phyloP scores from a whole-genome alignment of 225 moss, liverwort and hornwort species.

The Thuidium tamariscinum region DNA sequence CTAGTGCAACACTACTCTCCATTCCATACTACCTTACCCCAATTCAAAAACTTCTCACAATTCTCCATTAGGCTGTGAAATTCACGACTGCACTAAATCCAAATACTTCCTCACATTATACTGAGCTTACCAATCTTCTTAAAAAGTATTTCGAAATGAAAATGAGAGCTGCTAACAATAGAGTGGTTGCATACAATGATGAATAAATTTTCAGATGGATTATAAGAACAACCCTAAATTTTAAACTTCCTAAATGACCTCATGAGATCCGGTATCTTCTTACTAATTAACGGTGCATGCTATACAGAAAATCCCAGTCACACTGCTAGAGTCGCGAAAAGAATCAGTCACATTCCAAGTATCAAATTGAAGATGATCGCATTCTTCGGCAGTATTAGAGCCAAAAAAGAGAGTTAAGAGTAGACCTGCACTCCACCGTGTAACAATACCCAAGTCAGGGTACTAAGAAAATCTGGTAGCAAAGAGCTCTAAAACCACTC shows the following conservation, averaged over 20 bases:
- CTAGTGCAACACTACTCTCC: not conserved
- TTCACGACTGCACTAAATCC: not conserved
- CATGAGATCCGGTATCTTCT: not conserved
- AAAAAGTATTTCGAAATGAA: not conserved
- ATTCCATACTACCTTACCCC: not conserved
- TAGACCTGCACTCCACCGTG: constrained; percentile 35
- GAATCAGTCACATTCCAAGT: constrained; percentile 36
- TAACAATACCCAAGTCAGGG: not conserved
- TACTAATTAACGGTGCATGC: not conserved
- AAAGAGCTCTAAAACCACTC: not conserved
- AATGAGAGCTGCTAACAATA: not conserved
- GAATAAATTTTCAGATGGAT: not conserved
- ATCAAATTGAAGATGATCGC: constrained; percentile 56
- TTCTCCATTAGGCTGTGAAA: not conserved
- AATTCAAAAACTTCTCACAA: not conserved
- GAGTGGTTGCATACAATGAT: not conserved
- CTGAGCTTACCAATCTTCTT: not conserved
- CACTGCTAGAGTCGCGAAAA: not conserved
- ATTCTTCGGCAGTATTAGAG: constrained; percentile 32
- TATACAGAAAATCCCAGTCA: not conserved
- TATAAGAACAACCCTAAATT: not conserved
- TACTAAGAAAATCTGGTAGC: not conserved
- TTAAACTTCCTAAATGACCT: not conserved
- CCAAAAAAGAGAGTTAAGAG: constrained; percentile 48
- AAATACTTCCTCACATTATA: not conserved